Evolutionary conservation across 306 rosid genomes (phyloP), one percentile per base, ranked within the genome.

Genomic region (Vigna mungo): DNA sequence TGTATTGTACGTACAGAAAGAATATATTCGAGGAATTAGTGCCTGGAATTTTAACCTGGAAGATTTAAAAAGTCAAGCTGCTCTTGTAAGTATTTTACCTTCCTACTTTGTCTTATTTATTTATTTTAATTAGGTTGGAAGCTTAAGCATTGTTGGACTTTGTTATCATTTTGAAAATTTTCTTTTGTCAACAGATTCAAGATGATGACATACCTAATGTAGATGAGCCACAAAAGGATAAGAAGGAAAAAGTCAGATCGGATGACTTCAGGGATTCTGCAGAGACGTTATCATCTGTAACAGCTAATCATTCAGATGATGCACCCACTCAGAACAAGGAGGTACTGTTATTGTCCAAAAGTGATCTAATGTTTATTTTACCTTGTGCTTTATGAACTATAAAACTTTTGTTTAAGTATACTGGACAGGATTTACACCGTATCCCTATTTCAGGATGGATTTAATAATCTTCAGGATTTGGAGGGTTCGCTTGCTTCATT

Each of bases 11-110:
- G 34, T 30, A 30, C 96, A 95, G 99, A 96, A 95, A 90, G 97
- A 92, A 84, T 95, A 95, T 85, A 95, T 95, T 64, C 94, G 97
- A 80, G 99, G 99, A 85, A 95, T 95, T 82, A 95, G 99, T 89
- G 99, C 97, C 81, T 95, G 99, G 99, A 92, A 95, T 85, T 95
- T 95, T 83, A 95, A 92, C 82, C 91, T 95, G 68, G 99, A 95
- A 74, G 99, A 95, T 83, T 88, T 95, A 52, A 95, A 91, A 88
- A 92, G 82, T 81, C 96, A 92, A 88, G 99, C 99, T 72, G 97
- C 99, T 82, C 97, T 88, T 70, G 99, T 95, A 91, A 90, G 97
- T 86, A 64, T 53, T 76, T 68, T 68, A 71, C 46, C 72, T 79
- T 80, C 63, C 52, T 72, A 65, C 43, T 77, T 34, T 71, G 60